Conservation (phyloP, 1,284 basidiomycete genomes). For the Rhodotorula sp. region DNA sequence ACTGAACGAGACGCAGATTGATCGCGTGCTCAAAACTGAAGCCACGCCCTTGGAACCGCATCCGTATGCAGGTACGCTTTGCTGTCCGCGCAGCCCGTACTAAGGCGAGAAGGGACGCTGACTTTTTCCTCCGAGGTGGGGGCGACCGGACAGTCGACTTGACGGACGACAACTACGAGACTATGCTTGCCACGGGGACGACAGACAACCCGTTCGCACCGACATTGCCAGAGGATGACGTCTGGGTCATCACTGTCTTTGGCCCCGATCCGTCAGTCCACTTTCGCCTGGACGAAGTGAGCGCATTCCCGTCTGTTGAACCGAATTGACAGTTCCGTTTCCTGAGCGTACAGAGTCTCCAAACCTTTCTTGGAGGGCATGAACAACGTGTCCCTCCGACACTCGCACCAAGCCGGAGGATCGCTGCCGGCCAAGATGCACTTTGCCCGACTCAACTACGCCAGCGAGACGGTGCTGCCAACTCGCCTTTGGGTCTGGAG, state of each 20-base stretch:
- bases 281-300: neutral
- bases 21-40: conserved; percentile 12
- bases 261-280: conserved; percentile 33
- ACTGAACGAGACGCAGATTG: conserved; percentile 34
- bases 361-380: conserved; percentile 21
- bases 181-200: conserved; percentile 25
- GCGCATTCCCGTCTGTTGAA: neutral
- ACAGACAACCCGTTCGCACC: conserved; percentile 23
- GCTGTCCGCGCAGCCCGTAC: no score
- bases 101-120: neutral
- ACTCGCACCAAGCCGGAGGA: conserved; percentile 33
- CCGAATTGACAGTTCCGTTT: neutral
- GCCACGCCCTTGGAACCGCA: conserved; percentile 15
- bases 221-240: conserved; percentile 17
- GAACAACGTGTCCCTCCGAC: conserved; percentile 25
- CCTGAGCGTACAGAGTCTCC: conserved; percentile 14
- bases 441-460: conserved; percentile 37
- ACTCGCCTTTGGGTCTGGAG: conserved; percentile 39
- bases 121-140: neutral
- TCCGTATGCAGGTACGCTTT: conserved; percentile 23
- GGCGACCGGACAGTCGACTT: conserved; percentile 27
- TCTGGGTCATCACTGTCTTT: conserved; percentile 37
- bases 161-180: conserved; percentile 36
- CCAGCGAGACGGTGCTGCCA: conserved; percentile 33
- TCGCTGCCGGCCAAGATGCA: conserved; percentile 20